phyloP scores from a whole-genome alignment of 495 filamentous ascomycete species.

The Aspergillus ostianus region DNA sequence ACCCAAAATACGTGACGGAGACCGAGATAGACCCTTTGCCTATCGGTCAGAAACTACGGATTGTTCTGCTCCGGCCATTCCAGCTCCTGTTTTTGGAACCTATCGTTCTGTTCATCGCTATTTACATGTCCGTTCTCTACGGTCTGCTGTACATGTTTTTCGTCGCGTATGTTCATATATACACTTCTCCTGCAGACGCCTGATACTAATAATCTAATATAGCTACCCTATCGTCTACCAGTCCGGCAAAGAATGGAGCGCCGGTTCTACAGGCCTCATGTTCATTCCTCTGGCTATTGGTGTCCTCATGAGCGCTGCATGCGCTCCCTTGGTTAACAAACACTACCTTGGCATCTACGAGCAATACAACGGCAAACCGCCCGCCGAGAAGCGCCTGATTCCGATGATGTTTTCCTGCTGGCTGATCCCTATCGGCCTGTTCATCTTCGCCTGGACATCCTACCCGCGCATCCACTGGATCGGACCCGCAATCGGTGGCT shows the following conservation, averaged over 20 bases:
- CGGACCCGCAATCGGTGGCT: constrained; percentile 69
- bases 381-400: constrained; percentile 72
- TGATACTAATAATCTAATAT: constrained; percentile 11
- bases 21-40: constrained; percentile 69
- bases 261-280: constrained; percentile 73
- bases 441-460: constrained; percentile 84
- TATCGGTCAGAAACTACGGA: constrained; percentile 56
- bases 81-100: constrained; percentile 75
- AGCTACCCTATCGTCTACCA: constrained; percentile 80
- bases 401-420: constrained; percentile 87
- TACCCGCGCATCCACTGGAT: constrained; percentile 65
- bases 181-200: not conserved
- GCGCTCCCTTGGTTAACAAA: constrained; percentile 70
- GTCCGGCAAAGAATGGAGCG: constrained; percentile 68
- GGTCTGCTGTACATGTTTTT: constrained; percentile 84
- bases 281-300: constrained; percentile 74
- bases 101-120: constrained; percentile 72
- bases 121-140: constrained; percentile 80
- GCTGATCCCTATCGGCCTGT: constrained; percentile 72
- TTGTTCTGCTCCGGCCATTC: constrained; percentile 75
- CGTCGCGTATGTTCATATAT: constrained; percentile 45
- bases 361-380: constrained; percentile 65
- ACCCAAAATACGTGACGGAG: constrained; percentile 65
- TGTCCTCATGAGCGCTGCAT: constrained; percentile 61
- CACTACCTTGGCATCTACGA: constrained; percentile 64